These are phyloP conservation scores for Dorcoceras hygrometricum DNA, from an alignment of 257 asterid genomes.

Conservation along the genomic window DNA sequence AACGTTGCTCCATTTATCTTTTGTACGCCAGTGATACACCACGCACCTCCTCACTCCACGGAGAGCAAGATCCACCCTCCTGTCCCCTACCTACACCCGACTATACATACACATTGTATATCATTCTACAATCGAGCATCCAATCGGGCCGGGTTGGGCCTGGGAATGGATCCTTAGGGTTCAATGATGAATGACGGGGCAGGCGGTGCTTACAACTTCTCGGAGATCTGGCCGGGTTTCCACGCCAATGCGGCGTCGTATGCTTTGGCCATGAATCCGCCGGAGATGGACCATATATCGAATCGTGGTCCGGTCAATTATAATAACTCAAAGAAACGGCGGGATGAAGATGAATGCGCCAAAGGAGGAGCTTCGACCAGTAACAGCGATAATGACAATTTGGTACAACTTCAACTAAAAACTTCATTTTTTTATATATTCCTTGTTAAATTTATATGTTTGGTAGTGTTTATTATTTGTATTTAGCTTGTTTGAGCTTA, in stretches of 20 bases:
- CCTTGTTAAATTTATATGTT: not conserved
- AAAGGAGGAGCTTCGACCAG: slow-evolving; percentile 49
- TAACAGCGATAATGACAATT: slow-evolving; percentile 34
- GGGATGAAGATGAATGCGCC: slow-evolving; percentile 36
- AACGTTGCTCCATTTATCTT: slow-evolving; percentile 33
- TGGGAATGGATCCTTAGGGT: slow-evolving; percentile 49
- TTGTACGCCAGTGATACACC: slow-evolving; percentile 44
- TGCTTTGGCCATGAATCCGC: slow-evolving; percentile 46
- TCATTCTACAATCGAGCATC: slow-evolving; percentile 28
- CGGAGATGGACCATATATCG: slow-evolving; percentile 44
- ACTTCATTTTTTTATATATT: slow-evolving; percentile 8
- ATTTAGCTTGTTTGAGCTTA: not conserved
- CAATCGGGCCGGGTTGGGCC: slow-evolving; percentile 20
- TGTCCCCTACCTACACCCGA: slow-evolving; percentile 22
- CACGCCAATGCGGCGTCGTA: slow-evolving; percentile 43
- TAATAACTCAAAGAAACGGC: slow-evolving; percentile 49
- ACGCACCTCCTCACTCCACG: slow-evolving; percentile 37
- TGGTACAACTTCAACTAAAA: slow-evolving; percentile 30
- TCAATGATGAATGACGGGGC: slow-evolving; percentile 43
- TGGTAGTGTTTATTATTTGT: not conserved
- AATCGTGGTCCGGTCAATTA: slow-evolving; percentile 32
- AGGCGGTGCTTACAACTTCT: slow-evolving; percentile 37
- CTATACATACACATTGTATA: slow-evolving; percentile 22
- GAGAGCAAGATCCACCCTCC: slow-evolving; percentile 26
- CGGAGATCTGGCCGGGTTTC: slow-evolving; percentile 67